Conservation (phyloP, 2,329 filamentous ascomycete genomes). For the Erysiphe pulchra region DNA sequence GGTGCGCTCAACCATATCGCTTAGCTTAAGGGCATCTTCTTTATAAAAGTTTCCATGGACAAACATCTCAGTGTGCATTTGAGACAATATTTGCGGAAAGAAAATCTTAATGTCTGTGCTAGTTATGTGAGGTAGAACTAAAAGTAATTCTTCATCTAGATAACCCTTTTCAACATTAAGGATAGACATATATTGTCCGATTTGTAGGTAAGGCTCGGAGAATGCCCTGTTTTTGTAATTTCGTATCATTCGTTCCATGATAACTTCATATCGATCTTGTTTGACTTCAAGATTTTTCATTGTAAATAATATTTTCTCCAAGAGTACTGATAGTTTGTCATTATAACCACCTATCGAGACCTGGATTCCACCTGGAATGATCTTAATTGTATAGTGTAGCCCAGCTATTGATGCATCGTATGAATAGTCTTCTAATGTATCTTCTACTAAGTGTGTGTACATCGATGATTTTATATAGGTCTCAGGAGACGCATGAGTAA, state of each 20-base stretch:
- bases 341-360: conserved; percentile 77
- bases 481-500: conserved; percentile 55
- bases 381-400: conserved; percentile 53
- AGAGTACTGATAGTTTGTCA: conserved; percentile 72
- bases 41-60: conserved; percentile 86
- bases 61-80: conserved; percentile 69
- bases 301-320: conserved; percentile 68
- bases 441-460: conserved; percentile 65
- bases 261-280: conserved; percentile 70
- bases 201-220: conserved; percentile 70
- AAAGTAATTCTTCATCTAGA: conserved; percentile 54
- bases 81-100: conserved; percentile 53
- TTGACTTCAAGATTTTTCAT: conserved; percentile 67
- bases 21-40: conserved; percentile 70
- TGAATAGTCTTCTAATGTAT: conserved; percentile 75
- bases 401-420: conserved; percentile 92
- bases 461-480: conserved; percentile 55
- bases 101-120: conserved; percentile 51
- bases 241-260: conserved; percentile 61
- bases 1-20: conserved; percentile 54
- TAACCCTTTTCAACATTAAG: conserved; percentile 53
- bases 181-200: conserved; percentile 60
- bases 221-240: conserved; percentile 69
- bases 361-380: conserved; percentile 47
- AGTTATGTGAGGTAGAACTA: conserved; percentile 50